Evolutionary conservation across 2,329 filamentous ascomycete species (phyloP).

Genomic region (Microdochium trichocladiopsis): DNA sequence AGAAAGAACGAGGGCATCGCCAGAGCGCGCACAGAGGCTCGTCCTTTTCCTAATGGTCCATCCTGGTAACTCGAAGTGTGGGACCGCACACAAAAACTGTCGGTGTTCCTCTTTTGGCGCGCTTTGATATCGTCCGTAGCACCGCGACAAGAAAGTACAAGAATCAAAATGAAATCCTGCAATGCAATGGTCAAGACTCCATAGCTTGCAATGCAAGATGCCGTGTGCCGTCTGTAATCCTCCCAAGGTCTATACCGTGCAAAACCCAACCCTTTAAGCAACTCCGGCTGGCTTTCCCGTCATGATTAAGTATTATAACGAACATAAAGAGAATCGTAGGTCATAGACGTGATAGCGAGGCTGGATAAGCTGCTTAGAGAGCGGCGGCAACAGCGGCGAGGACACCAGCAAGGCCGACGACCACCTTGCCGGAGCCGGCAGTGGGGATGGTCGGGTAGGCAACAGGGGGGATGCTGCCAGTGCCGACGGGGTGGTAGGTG

Average conservation of each 20-base stretch:
- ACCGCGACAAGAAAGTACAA: constrained; percentile 36
- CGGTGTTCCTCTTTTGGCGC: constrained; percentile 25
- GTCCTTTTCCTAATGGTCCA: background rate
- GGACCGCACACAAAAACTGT: constrained; percentile 24
- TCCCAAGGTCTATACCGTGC: constrained; percentile 20
- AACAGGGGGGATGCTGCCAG: background rate
- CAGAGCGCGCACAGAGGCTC: background rate
- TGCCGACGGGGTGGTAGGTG: background rate
- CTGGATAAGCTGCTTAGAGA: constrained; percentile 42
- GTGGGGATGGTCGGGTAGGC: constrained; percentile 3
- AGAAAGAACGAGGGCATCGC: constrained; percentile 2
- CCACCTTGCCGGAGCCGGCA: constrained; percentile 48
- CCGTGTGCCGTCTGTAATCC: constrained; percentile 15
- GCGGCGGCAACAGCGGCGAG: constrained; percentile 51
- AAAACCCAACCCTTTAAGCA: constrained; percentile 15
- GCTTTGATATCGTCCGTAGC: constrained; percentile 18
- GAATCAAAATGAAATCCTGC: constrained; percentile 27
- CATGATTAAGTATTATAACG: constrained; percentile 32
- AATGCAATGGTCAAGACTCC: constrained; percentile 20
- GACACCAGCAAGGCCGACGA: constrained; percentile 51
- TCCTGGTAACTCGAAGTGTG: background rate
- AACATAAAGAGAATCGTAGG: constrained; percentile 31
- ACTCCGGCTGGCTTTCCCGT: constrained; percentile 27
- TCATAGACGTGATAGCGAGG: constrained; percentile 22
- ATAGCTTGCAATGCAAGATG: background rate